Percentiles rank a stretch among this genome's conserved stretches.
Evolutionary conservation across 306 rosid species (phyloP).

Genomic region (Carpinus viminea): DNA sequence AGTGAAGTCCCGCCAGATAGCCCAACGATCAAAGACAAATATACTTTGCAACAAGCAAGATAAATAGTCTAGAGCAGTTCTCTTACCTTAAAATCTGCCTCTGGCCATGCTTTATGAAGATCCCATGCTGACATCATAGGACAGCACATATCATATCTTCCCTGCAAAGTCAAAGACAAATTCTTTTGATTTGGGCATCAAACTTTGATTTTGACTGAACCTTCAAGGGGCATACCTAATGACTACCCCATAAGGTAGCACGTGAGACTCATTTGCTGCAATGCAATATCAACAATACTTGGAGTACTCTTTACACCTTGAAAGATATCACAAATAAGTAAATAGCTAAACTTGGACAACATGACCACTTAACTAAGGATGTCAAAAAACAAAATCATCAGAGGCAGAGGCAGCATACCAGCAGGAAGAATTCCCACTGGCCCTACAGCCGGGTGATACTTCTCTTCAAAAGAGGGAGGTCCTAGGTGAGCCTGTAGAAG

Average conservation of each 20-base stretch:
- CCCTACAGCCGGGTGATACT: not conserved
- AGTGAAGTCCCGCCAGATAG: not conserved
- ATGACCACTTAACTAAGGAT: not conserved
- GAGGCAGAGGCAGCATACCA: not conserved
- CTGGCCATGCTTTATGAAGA: slow-evolving; percentile 98
- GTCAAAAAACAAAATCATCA: not conserved
- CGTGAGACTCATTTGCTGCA: not conserved
- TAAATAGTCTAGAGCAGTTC: slow-evolving; percentile 16
- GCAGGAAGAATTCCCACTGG: not conserved
- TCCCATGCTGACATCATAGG: slow-evolving; percentile 99
- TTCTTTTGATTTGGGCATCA: slow-evolving; percentile 6
- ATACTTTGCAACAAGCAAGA: not conserved
- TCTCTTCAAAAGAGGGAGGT: no score
- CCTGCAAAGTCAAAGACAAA: slow-evolving; percentile 47
- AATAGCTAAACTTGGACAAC: not conserved
- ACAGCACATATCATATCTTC: slow-evolving; percentile 91
- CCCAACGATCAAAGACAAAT: slow-evolving; percentile 12
- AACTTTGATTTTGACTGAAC: not conserved
- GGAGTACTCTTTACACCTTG: not conserved
- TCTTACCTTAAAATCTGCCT: slow-evolving; percentile 78
- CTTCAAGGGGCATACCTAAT: not conserved
- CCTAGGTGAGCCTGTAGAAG: no score
- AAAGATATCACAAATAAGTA: not conserved
- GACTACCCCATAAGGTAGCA: not conserved
- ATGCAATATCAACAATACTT: not conserved